Base-by-base conservation (phyloP, 352 stramenopile species). In the Pythium periplocum region DNA sequence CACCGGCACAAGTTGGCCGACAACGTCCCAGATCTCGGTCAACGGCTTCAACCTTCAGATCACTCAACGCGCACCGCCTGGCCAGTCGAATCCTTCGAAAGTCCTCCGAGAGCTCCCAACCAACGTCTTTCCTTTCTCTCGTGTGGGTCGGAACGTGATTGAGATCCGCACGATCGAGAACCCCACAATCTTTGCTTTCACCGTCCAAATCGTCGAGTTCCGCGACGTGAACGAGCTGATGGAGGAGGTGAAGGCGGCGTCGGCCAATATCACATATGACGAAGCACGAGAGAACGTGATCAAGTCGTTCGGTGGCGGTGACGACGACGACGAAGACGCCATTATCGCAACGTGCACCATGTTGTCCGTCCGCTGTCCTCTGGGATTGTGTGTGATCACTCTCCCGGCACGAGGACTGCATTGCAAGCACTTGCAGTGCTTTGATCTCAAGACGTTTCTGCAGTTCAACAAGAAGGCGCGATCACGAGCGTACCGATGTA, bases 401-500 rank as follows among this genome's bases (percentile, higher is more conserved):
- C 72, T 88, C 31, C 93, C 95, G 9, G 94, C 94, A 10, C 72
- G 95, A 39, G 92, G 92, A 7, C 63, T 85, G 36, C 57, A 95
- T 61, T 98, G 95, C 63, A 95, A 90, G 51, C 95, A 98, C 61
- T 72, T 97, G 50, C 93, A 98, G 78, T 98, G 95, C 64, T 98
- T 98, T 68, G 94, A 98, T 66, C 66, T 98, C 33, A 75, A 62
- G 57, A 97, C 87, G 2, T 98, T 97, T 62, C 64, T 98, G 26
- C 63, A 86, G 39, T 92, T 95, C 48, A 98, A 95, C 76, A 80
- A 93, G 57, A 88, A 80, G 57, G 82, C 90, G 17, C 74, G 75
- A 44, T 96, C 90, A 17, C 81, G 85, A 39, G 74, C 89, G 45
- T 98, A 91, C 78, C 81, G 84, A 51, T 98, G 93, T 78, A 86